phyloP scores from a whole-genome alignment of 2,329 filamentous ascomycete species.

The Canariomyces notabilis region DNA sequence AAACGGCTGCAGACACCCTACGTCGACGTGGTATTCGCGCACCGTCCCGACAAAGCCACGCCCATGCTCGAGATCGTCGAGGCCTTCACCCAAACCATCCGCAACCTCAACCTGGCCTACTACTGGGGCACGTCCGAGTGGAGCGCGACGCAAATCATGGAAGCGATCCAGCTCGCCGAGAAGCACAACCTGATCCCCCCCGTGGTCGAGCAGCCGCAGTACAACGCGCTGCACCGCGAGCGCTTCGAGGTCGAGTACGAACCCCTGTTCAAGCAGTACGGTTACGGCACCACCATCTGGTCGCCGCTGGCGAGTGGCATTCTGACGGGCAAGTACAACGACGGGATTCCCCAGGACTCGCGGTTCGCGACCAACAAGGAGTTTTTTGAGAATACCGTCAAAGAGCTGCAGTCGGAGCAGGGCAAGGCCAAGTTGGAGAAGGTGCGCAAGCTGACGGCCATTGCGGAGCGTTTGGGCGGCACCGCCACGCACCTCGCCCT shows the following conservation, averaged over 20 bases:
- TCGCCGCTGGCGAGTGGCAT: constrained; percentile 51
- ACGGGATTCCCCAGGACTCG: constrained; percentile 55
- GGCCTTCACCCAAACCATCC: constrained; percentile 41
- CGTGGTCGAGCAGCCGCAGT: constrained; percentile 46
- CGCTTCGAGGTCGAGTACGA: constrained; percentile 58
- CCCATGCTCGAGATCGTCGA: constrained; percentile 59
- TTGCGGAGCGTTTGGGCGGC: constrained; percentile 60
- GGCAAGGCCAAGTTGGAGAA: constrained; percentile 48
- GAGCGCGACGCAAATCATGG: constrained; percentile 53
- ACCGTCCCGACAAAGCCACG: constrained; percentile 51
- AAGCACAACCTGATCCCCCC: constrained; percentile 55
- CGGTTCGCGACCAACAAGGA: constrained; percentile 52
- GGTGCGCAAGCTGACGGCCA: constrained; percentile 53
- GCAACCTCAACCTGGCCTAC: constrained; percentile 54
- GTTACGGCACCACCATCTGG: constrained; percentile 52
- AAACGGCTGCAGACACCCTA: constrained; percentile 57
- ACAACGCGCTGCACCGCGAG: constrained; percentile 58
- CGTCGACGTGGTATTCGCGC: constrained; percentile 59
- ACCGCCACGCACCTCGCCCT: constrained; percentile 50
- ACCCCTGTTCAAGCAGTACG: constrained; percentile 51
- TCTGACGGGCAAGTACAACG: constrained; percentile 60
- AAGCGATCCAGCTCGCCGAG: constrained; percentile 50
- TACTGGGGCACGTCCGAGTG: constrained; percentile 62
- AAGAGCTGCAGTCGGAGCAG: constrained; percentile 47
- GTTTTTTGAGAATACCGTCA: constrained; percentile 48